Conservation (phyloP, 2,329 filamentous ascomycete genomes). For the Neonectria sp. region DNA sequence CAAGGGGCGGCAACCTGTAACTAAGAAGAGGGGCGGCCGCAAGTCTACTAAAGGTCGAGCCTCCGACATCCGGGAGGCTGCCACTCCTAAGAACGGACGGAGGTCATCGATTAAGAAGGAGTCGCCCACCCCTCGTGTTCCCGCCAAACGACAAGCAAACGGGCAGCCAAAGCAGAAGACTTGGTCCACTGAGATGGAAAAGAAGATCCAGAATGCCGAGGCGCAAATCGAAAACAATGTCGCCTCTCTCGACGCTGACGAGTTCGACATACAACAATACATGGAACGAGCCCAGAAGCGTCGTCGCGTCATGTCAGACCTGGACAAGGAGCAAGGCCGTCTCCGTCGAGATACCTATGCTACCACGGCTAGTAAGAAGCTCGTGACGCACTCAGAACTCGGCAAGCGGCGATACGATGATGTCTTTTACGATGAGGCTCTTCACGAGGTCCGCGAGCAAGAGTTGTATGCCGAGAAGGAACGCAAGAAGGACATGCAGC, state of each 20-base stretch:
- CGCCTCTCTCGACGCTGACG: slow-evolving; percentile 59
- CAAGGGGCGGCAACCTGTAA: slow-evolving; percentile 45
- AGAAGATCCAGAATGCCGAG: slow-evolving; percentile 57
- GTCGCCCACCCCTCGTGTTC: slow-evolving; percentile 63
- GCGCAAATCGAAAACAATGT: slow-evolving; percentile 64
- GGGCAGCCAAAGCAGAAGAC: slow-evolving; percentile 75
- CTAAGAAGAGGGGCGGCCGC: slow-evolving; percentile 52
- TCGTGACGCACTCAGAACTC: slow-evolving; percentile 77
- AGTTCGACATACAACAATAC: slow-evolving; percentile 63
- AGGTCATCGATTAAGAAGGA: slow-evolving; percentile 67
- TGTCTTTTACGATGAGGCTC: slow-evolving; percentile 83
- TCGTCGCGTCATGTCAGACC: slow-evolving; percentile 73
- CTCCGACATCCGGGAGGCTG: slow-evolving; percentile 66
- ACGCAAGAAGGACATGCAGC: slow-evolving; percentile 99
- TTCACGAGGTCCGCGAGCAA: slow-evolving; percentile 89
- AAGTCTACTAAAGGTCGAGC: slow-evolving; percentile 65
- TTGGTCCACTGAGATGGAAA: slow-evolving; percentile 68
- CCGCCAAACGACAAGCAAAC: slow-evolving; percentile 73
- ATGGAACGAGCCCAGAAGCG: slow-evolving; percentile 76
- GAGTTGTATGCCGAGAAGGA: slow-evolving; percentile 97
- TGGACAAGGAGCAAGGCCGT: slow-evolving; percentile 76
- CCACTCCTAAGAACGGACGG: slow-evolving; percentile 64
- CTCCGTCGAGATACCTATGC: slow-evolving; percentile 73
- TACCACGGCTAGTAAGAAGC: slow-evolving; percentile 70
- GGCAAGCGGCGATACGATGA: slow-evolving; percentile 85